Conservation (phyloP, 129 eudicot genomes). For the Deinandra increscens region DNA sequence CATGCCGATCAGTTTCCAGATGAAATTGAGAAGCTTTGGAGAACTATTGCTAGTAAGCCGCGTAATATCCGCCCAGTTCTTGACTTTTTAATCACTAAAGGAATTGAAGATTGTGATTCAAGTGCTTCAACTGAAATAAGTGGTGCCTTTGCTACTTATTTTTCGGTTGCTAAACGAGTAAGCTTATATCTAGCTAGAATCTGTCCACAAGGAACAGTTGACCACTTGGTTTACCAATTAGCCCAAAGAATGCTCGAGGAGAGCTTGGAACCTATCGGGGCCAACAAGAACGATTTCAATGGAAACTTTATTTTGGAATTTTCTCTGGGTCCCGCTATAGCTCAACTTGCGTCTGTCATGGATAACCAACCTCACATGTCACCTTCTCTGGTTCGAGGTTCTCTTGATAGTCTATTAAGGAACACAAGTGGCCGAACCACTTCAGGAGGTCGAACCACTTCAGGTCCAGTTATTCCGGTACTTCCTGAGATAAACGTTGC, state of each 20-base stretch:
- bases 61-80: conserved; percentile 56
- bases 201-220: conserved; percentile 89
- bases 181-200: conserved; percentile 87
- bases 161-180: conserved; percentile 87
- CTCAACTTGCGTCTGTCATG: conserved; percentile 57
- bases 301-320: conserved; percentile 65
- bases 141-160: conserved; percentile 93
- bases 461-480: conserved; percentile 65
- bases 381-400: conserved; percentile 76
- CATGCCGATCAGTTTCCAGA: conserved; percentile 85
- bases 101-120: conserved; percentile 95
- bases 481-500: conserved; percentile 67
- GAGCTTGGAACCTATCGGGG: conserved; percentile 58
- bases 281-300: conserved; percentile 47
- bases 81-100: conserved; percentile 85
- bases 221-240: conserved; percentile 87
- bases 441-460: conserved; percentile 68
- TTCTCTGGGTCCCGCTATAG: conserved; percentile 69
- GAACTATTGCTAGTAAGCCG: conserved; percentile 51
- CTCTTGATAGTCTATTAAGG: conserved; percentile 67
- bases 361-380: conserved; percentile 90
- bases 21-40: conserved; percentile 61
- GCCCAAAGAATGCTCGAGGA: conserved; percentile 94
- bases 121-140: conserved; percentile 92
- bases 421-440: conserved; percentile 71